Evolutionary conservation across 164 flowering plant species (phyloP), one percentile per base, ranked within the genome.

Genomic region (Liquidambar formosana): DNA sequence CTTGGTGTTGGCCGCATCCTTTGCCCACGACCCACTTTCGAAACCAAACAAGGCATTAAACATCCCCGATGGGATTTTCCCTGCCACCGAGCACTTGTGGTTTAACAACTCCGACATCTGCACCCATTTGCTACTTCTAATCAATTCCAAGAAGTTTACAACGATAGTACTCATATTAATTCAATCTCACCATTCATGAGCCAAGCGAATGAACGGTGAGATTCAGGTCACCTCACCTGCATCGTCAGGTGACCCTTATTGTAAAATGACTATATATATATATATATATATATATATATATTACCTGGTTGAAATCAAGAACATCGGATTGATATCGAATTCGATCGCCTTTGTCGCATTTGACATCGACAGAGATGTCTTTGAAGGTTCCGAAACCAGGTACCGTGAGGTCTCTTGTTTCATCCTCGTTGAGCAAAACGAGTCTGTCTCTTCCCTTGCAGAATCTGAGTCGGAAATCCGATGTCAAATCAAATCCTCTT

Each of bases 21-120:
- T 45, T 0, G 86, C 93, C 96, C 97, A 92, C 1, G 90, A 80
- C n/a, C 83, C 77, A 60, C 92, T 76, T 25, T 84, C 64, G 61
- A 90, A 94, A 5, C 90, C 85, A 63, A 88, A 94, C 90, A 85
- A 75, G 4, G 91, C 71, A 62, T 92, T 90, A 78, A 92, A 94
- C 27, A 64, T 14, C 27, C 98, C 97, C 6, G 85, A 82, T 10
- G 97, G 98, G 10, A 89, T 82, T 74, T 89, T 94, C 44, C 98
- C 96, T 0, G 85, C 73, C 52, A 85, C 61, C 3, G 84, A 75
- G 10, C 78, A 46, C 62, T 71, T 89, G 27, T 71, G 80, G 75
- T 94, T 94, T 77, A 90, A 84, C 22, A 78, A 68, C 57, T 88
- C 89, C 58, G 96, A 83, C 98, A 94, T 92, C 98, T 94, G 69